These are phyloP conservation scores for Plasmodium sp. DNA, from an alignment of 169 alveolate species.

Conservation along the genomic window DNA sequence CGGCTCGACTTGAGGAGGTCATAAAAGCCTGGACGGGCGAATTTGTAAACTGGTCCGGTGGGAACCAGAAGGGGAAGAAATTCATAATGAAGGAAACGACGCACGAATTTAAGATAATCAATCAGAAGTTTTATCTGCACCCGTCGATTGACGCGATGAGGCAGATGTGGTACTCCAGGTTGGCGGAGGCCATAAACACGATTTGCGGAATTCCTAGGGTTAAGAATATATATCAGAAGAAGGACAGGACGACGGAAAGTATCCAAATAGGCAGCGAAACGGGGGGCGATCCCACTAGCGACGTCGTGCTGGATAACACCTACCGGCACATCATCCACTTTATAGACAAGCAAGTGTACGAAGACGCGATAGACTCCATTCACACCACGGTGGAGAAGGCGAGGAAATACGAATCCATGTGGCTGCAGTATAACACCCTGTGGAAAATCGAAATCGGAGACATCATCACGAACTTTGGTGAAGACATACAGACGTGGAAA, in stretches of 20 bases:
- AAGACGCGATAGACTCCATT: slow-evolving; percentile 53
- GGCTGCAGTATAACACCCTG: slow-evolving; percentile 96
- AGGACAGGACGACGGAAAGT: slow-evolving; percentile 77
- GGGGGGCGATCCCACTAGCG: slow-evolving; percentile 27
- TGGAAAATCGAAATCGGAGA: slow-evolving; percentile 95
- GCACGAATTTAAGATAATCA: slow-evolving; percentile 55
- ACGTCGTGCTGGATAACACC: slow-evolving; percentile 73
- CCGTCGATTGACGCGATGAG: slow-evolving; percentile 72
- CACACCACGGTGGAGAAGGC: slow-evolving; percentile 81
- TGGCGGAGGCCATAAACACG: slow-evolving; percentile 61
- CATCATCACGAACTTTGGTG: slow-evolving; percentile 91
- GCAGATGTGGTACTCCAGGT: slow-evolving; percentile 64
- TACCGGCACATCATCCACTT: slow-evolving; percentile 76
- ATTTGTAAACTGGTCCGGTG: slow-evolving; percentile 82
- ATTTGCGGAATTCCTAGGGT: slow-evolving; percentile 75
- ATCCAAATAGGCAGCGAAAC: slow-evolving; percentile 61
- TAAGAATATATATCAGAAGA: slow-evolving; percentile 75
- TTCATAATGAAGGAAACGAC: slow-evolving; percentile 58
- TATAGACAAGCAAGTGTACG: slow-evolving; percentile 82
- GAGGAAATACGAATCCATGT: slow-evolving; percentile 91
- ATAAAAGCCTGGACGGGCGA: slow-evolving; percentile 89
- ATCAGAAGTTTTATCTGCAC: slow-evolving; percentile 43
- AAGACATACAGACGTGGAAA: slow-evolving; percentile 95
- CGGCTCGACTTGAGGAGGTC: slow-evolving; percentile 83
- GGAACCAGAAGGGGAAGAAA: slow-evolving; percentile 9